These are phyloP conservation scores for Dendrobium nobile DNA, from an alignment of 106 monocot species.

Conservation along the genomic window DNA sequence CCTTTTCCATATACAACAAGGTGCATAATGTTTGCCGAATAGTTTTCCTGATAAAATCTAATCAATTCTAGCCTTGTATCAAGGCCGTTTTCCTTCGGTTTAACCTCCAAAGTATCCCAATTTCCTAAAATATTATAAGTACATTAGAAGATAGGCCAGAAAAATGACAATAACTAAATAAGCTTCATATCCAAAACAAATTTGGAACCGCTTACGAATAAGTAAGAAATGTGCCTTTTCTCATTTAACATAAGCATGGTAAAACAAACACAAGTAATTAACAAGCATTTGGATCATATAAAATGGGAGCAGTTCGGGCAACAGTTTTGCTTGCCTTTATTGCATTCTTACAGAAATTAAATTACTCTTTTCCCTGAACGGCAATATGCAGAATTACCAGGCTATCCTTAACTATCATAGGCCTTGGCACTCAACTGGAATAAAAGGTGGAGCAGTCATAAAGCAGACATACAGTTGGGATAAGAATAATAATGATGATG, in stretches of 20 bases:
- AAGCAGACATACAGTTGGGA: neutral
- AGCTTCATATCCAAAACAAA: neutral
- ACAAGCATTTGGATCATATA: neutral
- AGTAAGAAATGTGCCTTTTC: neutral
- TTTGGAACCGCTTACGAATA: neutral
- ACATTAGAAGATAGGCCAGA: neutral
- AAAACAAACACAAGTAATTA: neutral
- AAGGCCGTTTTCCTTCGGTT: slow-evolving; percentile 69
- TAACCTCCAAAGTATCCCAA: slow-evolving; percentile 84
- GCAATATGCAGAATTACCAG: neutral
- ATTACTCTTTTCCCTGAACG: neutral
- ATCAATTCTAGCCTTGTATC: slow-evolving; percentile 77
- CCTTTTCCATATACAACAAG: slow-evolving; percentile 98
- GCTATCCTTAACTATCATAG: neutral
- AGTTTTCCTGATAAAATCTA: slow-evolving; percentile 69
- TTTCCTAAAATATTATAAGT: slow-evolving; percentile 40
- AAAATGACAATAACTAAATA: neutral
- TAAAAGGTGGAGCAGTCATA: neutral
- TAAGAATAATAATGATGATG: neutral
- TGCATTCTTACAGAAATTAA: neutral
- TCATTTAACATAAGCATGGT: neutral
- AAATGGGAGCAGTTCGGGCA: neutral
- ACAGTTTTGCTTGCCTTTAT: neutral
- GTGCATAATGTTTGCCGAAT: slow-evolving; percentile 92
- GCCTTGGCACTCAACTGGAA: neutral